Percentiles rank a stretch among this genome's conserved stretches.
These are phyloP conservation scores for Penicillium pancosmium DNA, from an alignment of 495 filamentous ascomycete species.

Conservation along the genomic window DNA sequence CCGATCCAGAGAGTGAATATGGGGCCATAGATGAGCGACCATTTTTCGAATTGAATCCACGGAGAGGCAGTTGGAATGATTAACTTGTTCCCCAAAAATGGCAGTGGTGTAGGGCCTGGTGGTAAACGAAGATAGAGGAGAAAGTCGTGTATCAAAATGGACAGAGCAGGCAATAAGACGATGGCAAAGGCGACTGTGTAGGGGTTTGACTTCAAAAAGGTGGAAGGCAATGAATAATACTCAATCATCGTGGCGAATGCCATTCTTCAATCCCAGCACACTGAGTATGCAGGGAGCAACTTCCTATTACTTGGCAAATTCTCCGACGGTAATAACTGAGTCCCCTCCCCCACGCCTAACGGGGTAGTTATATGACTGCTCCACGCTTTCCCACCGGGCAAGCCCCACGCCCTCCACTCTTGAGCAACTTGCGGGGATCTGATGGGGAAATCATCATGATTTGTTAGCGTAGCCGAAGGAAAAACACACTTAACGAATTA, in stretches of 20 bases:
- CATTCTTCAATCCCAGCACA: not conserved
- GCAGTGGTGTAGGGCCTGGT: slow-evolving; percentile 15
- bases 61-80: slow-evolving; percentile 37
- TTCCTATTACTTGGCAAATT: not conserved
- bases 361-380: not conserved
- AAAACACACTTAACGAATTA: too few relatives aligned
- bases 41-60: too few relatives aligned
- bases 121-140: slow-evolving; percentile 16
- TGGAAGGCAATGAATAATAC: not conserved
- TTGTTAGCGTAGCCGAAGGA: not conserved
- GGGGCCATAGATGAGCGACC: too few relatives aligned
- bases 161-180: not conserved
- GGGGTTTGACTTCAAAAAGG: not conserved
- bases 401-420: slow-evolving; percentile 2
- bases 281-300: not conserved
- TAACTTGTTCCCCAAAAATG: slow-evolving; percentile 53
- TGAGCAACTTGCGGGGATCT: not conserved
- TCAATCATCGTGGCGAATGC: not conserved
- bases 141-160: slow-evolving; percentile 16
- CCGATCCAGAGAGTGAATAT: too few relatives aligned
- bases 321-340: too few relatives aligned
- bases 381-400: not conserved
- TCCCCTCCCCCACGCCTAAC: too few relatives aligned
- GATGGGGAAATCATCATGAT: not conserved
- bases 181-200: not conserved